phyloP scores from a whole-genome alignment of 768 basidiomycete species.

The Amyloporia xantha region DNA sequence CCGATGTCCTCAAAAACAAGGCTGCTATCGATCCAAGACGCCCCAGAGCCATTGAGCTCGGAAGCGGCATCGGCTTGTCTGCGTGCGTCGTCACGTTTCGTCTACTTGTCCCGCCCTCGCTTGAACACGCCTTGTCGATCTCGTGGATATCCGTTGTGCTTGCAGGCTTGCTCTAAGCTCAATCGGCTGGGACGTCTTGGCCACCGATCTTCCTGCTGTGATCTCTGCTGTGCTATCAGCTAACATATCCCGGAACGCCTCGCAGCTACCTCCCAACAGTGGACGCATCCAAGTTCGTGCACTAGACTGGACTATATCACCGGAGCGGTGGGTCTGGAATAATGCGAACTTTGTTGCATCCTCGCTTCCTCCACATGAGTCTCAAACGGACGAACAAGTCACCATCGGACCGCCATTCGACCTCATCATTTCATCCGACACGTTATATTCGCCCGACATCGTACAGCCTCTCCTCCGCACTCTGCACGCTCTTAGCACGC shows the following conservation, averaged over 20 bases:
- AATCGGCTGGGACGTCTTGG: constrained; percentile 70
- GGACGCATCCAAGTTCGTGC: constrained; percentile 53
- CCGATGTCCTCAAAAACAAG: constrained; percentile 30
- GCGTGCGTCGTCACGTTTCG: constrained; percentile 40
- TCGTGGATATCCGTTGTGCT: constrained; percentile 3
- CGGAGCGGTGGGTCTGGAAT: constrained; percentile 52
- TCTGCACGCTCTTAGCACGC: constrained; percentile 40
- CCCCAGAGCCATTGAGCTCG: constrained; percentile 62
- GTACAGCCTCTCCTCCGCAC: constrained; percentile 65
- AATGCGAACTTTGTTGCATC: constrained; percentile 16
- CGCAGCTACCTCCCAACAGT: constrained; percentile 24
- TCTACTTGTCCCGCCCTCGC: neutral
- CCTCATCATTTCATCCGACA: constrained; percentile 79
- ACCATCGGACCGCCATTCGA: constrained; percentile 55
- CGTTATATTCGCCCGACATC: constrained; percentile 60
- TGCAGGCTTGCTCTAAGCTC: constrained; percentile 55
- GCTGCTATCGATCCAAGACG: constrained; percentile 13
- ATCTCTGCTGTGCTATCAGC: constrained; percentile 51
- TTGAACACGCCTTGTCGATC: neutral
- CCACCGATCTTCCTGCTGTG: constrained; percentile 67
- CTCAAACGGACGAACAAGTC: neutral
- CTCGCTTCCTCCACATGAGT: neutral
- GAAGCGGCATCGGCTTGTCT: constrained; percentile 76
- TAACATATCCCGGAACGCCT: constrained; percentile 53
- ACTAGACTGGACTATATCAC: constrained; percentile 63